Evolutionary conservation across 495 filamentous ascomycete genomes (phyloP).

Genomic region (Aspergillus sclerotioniger): DNA sequence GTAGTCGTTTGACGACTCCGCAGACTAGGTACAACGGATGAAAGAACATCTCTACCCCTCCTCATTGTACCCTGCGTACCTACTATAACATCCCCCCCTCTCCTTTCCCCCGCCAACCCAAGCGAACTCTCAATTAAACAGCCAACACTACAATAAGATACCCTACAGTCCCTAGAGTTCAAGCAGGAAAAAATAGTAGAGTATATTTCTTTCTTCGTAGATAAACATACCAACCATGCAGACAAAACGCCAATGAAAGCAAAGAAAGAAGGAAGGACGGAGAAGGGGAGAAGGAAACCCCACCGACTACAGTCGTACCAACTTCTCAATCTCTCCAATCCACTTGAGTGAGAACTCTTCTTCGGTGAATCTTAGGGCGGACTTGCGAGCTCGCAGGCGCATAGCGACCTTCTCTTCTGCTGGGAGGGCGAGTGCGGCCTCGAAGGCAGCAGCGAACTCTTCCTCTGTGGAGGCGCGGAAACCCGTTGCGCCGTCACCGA

Average conservation of each 20-base stretch:
- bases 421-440: constrained; percentile 66
- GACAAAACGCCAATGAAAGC: background rate
- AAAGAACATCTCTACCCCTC: no score
- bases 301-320: constrained; percentile 50
- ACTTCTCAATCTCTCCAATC: constrained; percentile 65
- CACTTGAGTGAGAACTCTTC: constrained; percentile 77
- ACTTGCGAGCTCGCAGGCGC: constrained; percentile 69
- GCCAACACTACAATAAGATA: background rate
- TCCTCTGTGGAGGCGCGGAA: constrained; percentile 75
- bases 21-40: no score
- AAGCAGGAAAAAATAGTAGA: background rate
- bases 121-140: no score
- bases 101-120: no score
- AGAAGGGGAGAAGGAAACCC: background rate
- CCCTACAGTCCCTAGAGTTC: no score
- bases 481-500: constrained; percentile 76
- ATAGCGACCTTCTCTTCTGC: constrained; percentile 66
- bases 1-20: no score
- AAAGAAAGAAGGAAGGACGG: background rate
- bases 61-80: no score
- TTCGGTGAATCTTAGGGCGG: constrained; percentile 81
- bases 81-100: no score
- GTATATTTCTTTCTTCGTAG: background rate
- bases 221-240: background rate
- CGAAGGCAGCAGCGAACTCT: constrained; percentile 77